A percentile compares a stretch with the other conserved stretches of the same genome.
Conservation (phyloP, 441 rosid species). For the Brassica balearica region DNA sequence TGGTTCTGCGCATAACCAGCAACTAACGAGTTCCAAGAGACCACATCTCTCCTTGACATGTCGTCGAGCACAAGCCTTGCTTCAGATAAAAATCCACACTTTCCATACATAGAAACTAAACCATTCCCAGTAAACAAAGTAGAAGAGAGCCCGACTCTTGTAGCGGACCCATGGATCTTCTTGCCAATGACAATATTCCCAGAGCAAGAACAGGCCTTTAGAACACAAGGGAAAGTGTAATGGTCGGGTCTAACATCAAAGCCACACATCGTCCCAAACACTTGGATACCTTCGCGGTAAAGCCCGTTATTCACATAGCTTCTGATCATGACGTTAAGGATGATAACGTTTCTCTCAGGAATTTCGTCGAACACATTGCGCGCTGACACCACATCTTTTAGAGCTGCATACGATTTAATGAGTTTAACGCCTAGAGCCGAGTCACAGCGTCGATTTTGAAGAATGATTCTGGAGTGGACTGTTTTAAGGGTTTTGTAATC, state of each 20-base stretch:
- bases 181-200: slow-evolving; percentile 48
- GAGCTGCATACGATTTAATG: slow-evolving; percentile 54
- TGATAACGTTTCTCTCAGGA: slow-evolving; percentile 56
- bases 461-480: slow-evolving; percentile 51
- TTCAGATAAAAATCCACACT: slow-evolving; percentile 54
- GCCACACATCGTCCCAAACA: slow-evolving; percentile 49
- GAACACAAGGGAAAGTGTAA: slow-evolving; percentile 64
- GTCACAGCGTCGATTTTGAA: slow-evolving; percentile 36
- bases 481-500: slow-evolving; percentile 51
- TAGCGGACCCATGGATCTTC: slow-evolving; percentile 55
- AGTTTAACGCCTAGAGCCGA: slow-evolving; percentile 58
- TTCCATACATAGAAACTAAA: slow-evolving; percentile 62
- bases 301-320: slow-evolving; percentile 55
- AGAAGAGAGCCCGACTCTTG: slow-evolving; percentile 55
- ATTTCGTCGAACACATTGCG: slow-evolving; percentile 65
- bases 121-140: slow-evolving; percentile 63
- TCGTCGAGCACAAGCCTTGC: slow-evolving; percentile 60
- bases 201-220: slow-evolving; percentile 63
- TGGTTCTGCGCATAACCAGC: slow-evolving; percentile 63
- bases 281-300: slow-evolving; percentile 51
- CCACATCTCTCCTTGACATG: slow-evolving; percentile 60
- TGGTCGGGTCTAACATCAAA: slow-evolving; percentile 52
- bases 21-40: slow-evolving; percentile 74
- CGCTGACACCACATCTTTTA: slow-evolving; percentile 44
- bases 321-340: slow-evolving; percentile 65